Evolutionary conservation across 805 yeast species (phyloP).

Genomic region (Torulaspora franciscae): DNA sequence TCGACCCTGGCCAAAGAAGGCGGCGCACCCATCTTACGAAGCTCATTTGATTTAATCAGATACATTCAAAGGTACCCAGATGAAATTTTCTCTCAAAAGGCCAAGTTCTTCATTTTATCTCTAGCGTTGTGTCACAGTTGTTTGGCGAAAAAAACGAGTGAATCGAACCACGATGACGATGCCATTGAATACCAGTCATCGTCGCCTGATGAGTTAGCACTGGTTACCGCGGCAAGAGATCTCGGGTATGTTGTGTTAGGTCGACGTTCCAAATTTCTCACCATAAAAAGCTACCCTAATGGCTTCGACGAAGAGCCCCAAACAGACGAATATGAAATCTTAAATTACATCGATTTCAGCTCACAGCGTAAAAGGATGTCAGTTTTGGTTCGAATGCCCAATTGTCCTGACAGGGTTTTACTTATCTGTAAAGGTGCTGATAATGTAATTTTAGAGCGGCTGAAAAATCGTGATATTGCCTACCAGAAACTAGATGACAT

Average conservation of each 20-base stretch:
- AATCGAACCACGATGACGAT: constrained; percentile 33
- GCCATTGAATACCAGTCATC: constrained; percentile 82
- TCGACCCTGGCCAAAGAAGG: background rate
- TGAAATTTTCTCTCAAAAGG: constrained; percentile 62
- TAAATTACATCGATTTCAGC: constrained; percentile 81
- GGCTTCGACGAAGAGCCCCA: constrained; percentile 67
- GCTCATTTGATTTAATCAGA: constrained; percentile 61
- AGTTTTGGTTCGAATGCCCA: constrained; percentile 71
- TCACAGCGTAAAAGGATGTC: constrained; percentile 94
- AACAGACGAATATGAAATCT: constrained; percentile 63
- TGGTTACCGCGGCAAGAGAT: constrained; percentile 91
- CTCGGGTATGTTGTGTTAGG: constrained; percentile 84
- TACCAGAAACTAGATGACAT: constrained; percentile 60
- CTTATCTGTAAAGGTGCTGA: constrained; percentile 95
- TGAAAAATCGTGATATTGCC: constrained; percentile 57
- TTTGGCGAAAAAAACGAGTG: constrained; percentile 53
- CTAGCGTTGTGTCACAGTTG: constrained; percentile 89
- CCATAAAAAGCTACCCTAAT: constrained; percentile 73
- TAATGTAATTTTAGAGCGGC: constrained; percentile 72
- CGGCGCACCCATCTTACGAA: constrained; percentile 37
- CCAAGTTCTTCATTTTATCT: constrained; percentile 71
- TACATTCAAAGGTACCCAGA: constrained; percentile 71
- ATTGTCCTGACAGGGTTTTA: constrained; percentile 53
- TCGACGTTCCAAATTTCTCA: constrained; percentile 53
- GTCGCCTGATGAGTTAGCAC: constrained; percentile 93